Conservation (phyloP, 805 yeast genomes). For the Candida ortonii region DNA sequence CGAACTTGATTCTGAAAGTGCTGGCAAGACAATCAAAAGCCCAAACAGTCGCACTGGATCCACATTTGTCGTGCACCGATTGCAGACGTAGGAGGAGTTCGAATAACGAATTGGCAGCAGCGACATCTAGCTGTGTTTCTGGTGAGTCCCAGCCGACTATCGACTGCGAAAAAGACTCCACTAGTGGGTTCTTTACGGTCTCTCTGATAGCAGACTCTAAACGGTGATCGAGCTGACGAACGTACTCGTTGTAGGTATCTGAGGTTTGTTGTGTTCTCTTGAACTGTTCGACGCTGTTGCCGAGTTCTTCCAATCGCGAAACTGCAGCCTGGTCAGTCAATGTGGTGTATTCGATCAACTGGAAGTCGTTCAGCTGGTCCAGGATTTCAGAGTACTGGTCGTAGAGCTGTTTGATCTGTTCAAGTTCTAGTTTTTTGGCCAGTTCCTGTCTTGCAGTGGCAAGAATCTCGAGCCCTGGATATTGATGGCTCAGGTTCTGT, state of each 20-base stretch:
- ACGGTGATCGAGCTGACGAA: too few species aligned
- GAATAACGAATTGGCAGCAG: slow-evolving; percentile 1
- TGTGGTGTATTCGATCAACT: slow-evolving; percentile 7
- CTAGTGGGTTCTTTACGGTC: too few species aligned
- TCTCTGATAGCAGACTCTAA: too few species aligned
- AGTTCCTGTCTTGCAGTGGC: slow-evolving; percentile 12
- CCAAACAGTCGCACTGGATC: slow-evolving; percentile 38
- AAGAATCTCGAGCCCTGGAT: slow-evolving; percentile 22
- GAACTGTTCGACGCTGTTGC: too few species aligned
- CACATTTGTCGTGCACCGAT: neutral
- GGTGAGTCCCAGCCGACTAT: too few species aligned
- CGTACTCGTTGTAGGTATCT: too few species aligned
- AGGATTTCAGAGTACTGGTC: slow-evolving; percentile 5
- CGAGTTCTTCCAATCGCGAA: too few species aligned
- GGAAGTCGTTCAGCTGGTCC: slow-evolving; percentile 12
- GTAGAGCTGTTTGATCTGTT: slow-evolving; percentile 9
- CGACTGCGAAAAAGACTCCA: too few species aligned
- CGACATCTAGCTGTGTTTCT: too few species aligned
- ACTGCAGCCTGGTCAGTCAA: slow-evolving; percentile 3
- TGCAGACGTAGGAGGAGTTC: slow-evolving; percentile 11
- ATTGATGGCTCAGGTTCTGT: slow-evolving; percentile 16
- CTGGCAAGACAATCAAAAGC: slow-evolving; percentile 45
- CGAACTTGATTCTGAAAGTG: slow-evolving; percentile 49
- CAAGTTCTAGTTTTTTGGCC: slow-evolving; percentile 11
- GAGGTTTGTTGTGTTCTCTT: too few species aligned